Evolutionary conservation across 768 basidiomycete genomes (phyloP), one percentile per base, ranked within the genome.

Genomic region (Pulveroboletus ravenelii): DNA sequence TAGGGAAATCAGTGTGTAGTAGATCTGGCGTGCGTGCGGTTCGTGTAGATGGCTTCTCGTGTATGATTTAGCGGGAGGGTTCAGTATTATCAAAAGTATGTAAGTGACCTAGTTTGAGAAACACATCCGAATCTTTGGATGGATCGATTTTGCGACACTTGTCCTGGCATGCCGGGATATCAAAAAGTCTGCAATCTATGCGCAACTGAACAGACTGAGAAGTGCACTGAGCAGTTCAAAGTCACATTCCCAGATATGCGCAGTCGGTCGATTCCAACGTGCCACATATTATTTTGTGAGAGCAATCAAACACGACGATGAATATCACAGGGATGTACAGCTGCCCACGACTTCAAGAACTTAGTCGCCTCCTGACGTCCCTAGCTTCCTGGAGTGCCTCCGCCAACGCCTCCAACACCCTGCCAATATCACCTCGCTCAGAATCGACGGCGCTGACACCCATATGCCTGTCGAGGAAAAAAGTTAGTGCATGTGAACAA

Each of bases 361-460:
- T 23, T 29, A 25, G 18, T 2, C 47, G 30, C 36, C 32, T 43
- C 44, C 61, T 65, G 51, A 57, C 54, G 3, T 52, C 55, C 37
- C 45, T 60, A 1, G 61, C 55, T 39, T 76, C 78, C 14, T 66
- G 50, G 45, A 90, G 61, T 3, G 78, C 71, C 50, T 83, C 82
- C 61, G 76, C 77, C 65, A 96, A 65, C 6, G 81, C 82, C 13
- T 72, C 68, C 40, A 91, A 73, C 49, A 96, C 72, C 62, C 70
- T 82, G 58, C 90, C 84, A 12, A 95, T 65, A 64, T 97, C 93
- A 1, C 80, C 85, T 47, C 93, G 76, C 50, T 76, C 59, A 20
- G 71, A 46, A 51, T 93, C 81, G 7, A 87, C 83, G 18, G 80
- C 93, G n/a, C 86, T 84, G 49, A 85, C 66, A 45, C 94, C 94